A percentile compares a stretch with the other conserved stretches of the same genome.
Conservation (phyloP, 352 stramenopile genomes). For the Phytophthora sp. region DNA sequence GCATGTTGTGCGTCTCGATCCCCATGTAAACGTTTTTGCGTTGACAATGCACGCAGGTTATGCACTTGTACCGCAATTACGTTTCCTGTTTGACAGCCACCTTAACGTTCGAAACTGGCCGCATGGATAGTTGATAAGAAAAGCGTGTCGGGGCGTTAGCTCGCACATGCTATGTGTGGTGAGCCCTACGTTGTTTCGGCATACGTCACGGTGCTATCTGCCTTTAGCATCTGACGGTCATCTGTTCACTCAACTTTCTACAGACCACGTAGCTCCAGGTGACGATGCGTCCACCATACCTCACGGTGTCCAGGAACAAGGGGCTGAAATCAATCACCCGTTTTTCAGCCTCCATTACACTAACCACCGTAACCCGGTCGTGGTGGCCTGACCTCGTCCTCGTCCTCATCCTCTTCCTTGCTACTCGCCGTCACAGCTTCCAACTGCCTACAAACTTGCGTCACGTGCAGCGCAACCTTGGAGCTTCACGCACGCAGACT, state of each 20-base stretch:
- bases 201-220: not conserved
- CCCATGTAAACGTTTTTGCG: not conserved
- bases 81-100: not conserved
- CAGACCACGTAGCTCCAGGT: constrained; percentile 27
- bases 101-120: not conserved
- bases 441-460: constrained; percentile 18
- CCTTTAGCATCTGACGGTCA: constrained; percentile 8
- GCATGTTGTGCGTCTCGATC: too few relatives aligned
- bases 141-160: not conserved
- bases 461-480: constrained; percentile 28
- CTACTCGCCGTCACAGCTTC: constrained; percentile 10
- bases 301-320: constrained; percentile 4
- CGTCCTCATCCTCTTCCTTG: constrained; percentile 7
- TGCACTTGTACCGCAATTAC: too few relatives aligned
- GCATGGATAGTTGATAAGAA: constrained; percentile 16
- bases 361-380: not conserved
- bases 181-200: not conserved
- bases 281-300: constrained; percentile 12
- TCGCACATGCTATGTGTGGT: not conserved
- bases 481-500: constrained; percentile 17
- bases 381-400: constrained; percentile 16
- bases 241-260: too few relatives aligned
- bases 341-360: constrained; percentile 16
- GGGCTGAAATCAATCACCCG: too few relatives aligned
- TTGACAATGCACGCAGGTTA: too few relatives aligned